Percentiles rank a stretch among this genome's conserved stretches.
Conservation (phyloP, 257 asterid species). For the Solanum chilense region DNA sequence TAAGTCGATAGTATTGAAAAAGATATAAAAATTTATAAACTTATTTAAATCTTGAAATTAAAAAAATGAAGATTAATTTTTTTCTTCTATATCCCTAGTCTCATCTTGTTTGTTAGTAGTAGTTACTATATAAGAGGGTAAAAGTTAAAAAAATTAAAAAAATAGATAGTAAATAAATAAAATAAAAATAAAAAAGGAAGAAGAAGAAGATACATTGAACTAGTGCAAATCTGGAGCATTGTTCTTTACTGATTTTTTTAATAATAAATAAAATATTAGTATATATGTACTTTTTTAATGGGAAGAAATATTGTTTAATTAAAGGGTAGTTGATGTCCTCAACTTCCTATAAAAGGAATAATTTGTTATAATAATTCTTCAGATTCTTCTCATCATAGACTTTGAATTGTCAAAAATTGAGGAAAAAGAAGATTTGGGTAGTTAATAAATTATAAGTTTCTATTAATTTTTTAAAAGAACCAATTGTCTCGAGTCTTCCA, state of each 20-base stretch:
- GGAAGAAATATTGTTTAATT: neutral
- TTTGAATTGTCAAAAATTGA: neutral
- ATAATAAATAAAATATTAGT: neutral
- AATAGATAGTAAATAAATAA: neutral
- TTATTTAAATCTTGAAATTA: no score
- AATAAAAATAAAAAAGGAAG: neutral
- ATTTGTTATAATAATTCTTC: neutral
- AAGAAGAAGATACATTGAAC: neutral
- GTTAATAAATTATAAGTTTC: neutral
- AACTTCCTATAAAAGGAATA: slow-evolving; percentile 2
- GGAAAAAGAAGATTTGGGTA: neutral
- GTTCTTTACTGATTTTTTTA: neutral
- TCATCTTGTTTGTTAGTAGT: neutral
- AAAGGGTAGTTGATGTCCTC: neutral
- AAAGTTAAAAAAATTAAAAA: no score
- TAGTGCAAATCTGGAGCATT: neutral
- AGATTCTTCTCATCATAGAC: neutral
- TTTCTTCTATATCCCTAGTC: neutral
- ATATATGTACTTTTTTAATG: neutral
- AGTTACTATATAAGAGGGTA: neutral
- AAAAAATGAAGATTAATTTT: neutral
- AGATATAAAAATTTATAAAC: no score
- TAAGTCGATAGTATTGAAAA: no score
- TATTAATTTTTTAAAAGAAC: neutral
- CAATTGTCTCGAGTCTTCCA: neutral